Evolutionary conservation across 169 alveolate species (phyloP).

Genomic region (Toxoplasma gondii): DNA sequence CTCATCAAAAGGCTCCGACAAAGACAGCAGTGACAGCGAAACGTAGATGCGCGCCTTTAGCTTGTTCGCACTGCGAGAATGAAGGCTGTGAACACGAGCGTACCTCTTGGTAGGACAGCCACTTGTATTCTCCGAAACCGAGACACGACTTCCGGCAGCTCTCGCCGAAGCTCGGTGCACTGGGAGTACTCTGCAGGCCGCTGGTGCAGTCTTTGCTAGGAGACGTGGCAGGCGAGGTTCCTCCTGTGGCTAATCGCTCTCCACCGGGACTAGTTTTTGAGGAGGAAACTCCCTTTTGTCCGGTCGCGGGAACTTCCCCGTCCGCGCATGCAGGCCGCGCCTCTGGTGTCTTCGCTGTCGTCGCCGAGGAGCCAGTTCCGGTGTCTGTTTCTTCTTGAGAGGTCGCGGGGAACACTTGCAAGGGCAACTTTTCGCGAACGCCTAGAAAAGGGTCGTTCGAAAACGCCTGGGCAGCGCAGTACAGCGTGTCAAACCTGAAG

Average conservation of each 20-base stretch:
- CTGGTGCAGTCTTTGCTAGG: background rate
- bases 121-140: slow-evolving; percentile 2
- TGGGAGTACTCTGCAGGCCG: background rate
- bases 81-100: no score
- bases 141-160: background rate
- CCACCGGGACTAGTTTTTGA: background rate
- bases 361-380: background rate
- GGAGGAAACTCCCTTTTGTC: background rate
- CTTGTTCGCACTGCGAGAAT: no score
- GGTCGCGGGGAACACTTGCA: background rate
- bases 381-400: background rate
- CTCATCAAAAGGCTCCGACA: no score
- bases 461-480: slow-evolving; percentile 14
- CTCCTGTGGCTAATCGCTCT: background rate
- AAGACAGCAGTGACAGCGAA: no score
- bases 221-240: background rate
- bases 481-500: background rate
- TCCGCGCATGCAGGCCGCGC: background rate
- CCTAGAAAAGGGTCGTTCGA: background rate
- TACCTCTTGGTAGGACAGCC: slow-evolving; percentile 5
- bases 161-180: background rate
- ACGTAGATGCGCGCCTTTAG: no score
- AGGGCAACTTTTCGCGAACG: slow-evolving; percentile 1
- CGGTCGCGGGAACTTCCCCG: background rate
- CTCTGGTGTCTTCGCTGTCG: background rate